Conservation (phyloP, 306 rosid species). For the Notholithocarpus densiflorus region DNA sequence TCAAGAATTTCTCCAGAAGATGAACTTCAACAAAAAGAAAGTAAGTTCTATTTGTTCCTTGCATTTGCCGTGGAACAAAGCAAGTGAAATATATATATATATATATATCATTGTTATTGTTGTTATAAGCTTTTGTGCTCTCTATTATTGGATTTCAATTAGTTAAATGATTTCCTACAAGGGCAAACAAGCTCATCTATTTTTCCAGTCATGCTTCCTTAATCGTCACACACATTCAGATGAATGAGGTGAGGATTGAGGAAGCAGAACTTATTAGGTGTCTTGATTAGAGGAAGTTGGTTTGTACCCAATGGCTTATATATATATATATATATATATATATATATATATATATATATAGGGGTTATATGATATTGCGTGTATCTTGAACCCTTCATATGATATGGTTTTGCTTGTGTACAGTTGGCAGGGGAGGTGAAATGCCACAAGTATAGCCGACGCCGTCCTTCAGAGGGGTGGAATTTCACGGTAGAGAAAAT, state of each 20-base stretch:
- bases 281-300: not conserved
- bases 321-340: not conserved
- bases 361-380: not conserved
- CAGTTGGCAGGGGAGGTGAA: slow-evolving; percentile 88
- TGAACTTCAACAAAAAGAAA: slow-evolving; percentile 89
- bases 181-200: not conserved
- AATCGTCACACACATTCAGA: not conserved
- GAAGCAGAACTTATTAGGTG: not conserved
- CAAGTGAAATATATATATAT: not conserved
- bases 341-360: not conserved
- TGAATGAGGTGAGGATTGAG: not conserved
- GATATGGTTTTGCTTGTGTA: slow-evolving; percentile 23
- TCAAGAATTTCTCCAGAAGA: slow-evolving; percentile 66
- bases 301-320: not conserved
- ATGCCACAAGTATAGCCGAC: slow-evolving; percentile 72
- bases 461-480: slow-evolving; percentile 76
- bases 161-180: not conserved
- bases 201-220: not conserved
- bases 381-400: not conserved
- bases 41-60: slow-evolving; percentile 43
- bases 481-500: slow-evolving; percentile 74
- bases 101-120: not conserved
- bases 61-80: not conserved
- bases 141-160: not conserved
- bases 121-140: not conserved